Percentiles rank a stretch among this genome's conserved stretches.
Conservation (phyloP, 1,284 basidiomycete species). For the Papiliotrema flavescens region DNA sequence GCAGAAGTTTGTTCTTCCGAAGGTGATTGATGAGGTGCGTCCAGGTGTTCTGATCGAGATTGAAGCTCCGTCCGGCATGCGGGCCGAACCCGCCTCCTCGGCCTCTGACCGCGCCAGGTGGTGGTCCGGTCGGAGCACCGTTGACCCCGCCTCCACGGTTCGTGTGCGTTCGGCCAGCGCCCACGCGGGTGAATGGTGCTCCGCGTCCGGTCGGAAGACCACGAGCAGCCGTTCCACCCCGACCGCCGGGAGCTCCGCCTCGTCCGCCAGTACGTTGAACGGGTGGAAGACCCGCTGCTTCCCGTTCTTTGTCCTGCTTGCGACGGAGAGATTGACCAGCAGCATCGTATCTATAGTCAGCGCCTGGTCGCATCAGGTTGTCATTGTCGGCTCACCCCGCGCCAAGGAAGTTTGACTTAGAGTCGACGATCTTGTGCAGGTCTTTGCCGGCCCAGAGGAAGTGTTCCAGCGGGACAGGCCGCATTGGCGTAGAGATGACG, state of each 20-base stretch:
- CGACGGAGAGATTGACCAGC: conserved; percentile 82
- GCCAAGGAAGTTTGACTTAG: conserved; percentile 70
- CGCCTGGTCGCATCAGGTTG: too few relatives aligned
- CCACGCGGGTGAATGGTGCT: conserved; percentile 38
- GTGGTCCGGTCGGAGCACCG: conserved; percentile 26
- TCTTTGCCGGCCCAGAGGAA: conserved; percentile 92
- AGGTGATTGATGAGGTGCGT: conserved; percentile 86
- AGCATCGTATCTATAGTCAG: conserved; percentile 67
- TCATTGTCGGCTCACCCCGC: conserved; percentile 58
- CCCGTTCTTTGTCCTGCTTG: conserved; percentile 97
- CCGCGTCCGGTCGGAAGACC: conserved; percentile 42
- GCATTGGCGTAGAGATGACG: conserved; percentile 93
- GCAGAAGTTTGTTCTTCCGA: conserved; percentile 79
- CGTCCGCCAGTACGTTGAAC: conserved; percentile 74
- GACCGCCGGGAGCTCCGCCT: conserved; percentile 67
- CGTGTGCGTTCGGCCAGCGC: conserved; percentile 38
- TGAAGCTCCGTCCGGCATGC: conserved; percentile 57
- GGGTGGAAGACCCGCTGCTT: conserved; percentile 83
- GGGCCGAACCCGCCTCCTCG: conserved; percentile 52
- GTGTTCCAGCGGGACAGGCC: conserved; percentile 96
- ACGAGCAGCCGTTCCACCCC: conserved; percentile 58
- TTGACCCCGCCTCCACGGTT: conserved; percentile 43
- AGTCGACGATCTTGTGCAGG: conserved; percentile 87
- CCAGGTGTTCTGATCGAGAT: conserved; percentile 86
- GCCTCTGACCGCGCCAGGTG: conserved; percentile 48